Evolutionary conservation across 2,329 filamentous ascomycete genomes (phyloP).

Genomic region (Sporothrix luriei): DNA sequence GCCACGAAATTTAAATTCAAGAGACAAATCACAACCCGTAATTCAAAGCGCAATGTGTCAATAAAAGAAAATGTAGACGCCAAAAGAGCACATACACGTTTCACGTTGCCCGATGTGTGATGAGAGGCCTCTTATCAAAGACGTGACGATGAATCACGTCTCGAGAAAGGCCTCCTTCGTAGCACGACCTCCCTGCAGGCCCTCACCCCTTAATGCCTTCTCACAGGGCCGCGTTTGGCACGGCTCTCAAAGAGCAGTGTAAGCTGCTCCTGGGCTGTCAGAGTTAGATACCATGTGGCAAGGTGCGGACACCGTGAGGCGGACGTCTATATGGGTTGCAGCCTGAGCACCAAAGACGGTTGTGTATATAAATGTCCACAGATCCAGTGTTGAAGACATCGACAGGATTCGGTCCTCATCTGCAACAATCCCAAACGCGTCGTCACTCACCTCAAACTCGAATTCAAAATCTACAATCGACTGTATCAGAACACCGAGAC

Average conservation of each 20-base stretch:
- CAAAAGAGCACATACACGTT: not conserved
- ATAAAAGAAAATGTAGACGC: not conserved
- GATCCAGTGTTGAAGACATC: not conserved
- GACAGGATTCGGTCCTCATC: not conserved
- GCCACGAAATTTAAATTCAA: not conserved
- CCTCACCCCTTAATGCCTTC: not conserved
- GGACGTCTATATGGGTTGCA: not conserved
- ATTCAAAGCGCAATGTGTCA: not conserved
- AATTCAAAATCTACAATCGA: not conserved
- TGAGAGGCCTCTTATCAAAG: slow-evolving; percentile 3
- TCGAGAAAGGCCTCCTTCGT: not conserved
- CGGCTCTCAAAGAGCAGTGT: slow-evolving; percentile 4
- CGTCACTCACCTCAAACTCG: not conserved
- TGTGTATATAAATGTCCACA: not conserved
- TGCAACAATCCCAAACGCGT: not conserved
- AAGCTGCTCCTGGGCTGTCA: not conserved
- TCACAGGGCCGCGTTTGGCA: not conserved
- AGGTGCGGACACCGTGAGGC: not conserved
- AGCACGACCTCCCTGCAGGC: not conserved
- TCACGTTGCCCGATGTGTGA: slow-evolving; percentile 20
- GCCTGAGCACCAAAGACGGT: not conserved
- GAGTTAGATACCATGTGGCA: not conserved
- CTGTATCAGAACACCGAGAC: not conserved
- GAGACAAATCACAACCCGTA: not conserved
- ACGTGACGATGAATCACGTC: not conserved